phyloP scores from a whole-genome alignment of 768 basidiomycete species.

The Trametes sanguinea region DNA sequence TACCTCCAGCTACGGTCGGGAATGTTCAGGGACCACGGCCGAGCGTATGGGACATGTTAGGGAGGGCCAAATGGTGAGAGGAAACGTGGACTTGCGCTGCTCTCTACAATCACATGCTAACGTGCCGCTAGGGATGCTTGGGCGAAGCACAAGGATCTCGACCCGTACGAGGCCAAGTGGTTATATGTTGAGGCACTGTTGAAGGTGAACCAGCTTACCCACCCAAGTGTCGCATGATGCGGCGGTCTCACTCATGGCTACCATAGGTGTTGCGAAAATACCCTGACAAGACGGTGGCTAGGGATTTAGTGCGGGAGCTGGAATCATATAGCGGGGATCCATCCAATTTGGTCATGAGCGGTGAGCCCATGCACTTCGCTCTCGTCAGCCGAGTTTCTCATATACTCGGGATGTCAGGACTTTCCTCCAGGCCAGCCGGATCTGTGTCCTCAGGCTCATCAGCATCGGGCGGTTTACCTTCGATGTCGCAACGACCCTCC shows the following conservation, averaged over 20 bases:
- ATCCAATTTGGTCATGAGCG: constrained; percentile 62
- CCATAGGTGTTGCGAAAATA: constrained; percentile 75
- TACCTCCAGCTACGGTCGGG: constrained; percentile 75
- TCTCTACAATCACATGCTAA: constrained; percentile 26
- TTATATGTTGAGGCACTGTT: constrained; percentile 86
- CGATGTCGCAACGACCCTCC: constrained; percentile 23
- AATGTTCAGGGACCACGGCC: constrained; percentile 81
- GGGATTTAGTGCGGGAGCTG: constrained; percentile 73
- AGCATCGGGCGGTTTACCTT: constrained; percentile 44
- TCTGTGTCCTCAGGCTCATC: constrained; percentile 71
- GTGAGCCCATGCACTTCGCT: constrained; percentile 42
- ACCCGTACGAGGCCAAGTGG: constrained; percentile 80
- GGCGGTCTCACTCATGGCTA: neutral
- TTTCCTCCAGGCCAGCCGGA: constrained; percentile 45
- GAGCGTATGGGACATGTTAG: constrained; percentile 88
- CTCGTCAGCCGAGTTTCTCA: neutral
- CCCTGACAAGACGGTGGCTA: constrained; percentile 79
- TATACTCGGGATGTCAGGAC: constrained; percentile 35
- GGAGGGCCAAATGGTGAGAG: constrained; percentile 89
- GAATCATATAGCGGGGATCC: constrained; percentile 75
- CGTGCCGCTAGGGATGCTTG: constrained; percentile 77
- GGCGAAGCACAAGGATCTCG: constrained; percentile 88
- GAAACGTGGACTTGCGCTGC: neutral
- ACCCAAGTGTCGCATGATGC: neutral
- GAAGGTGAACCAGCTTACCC: constrained; percentile 51